Base-by-base conservation (phyloP, 2,329 filamentous ascomycete species). In the Alternaria triticina region DNA sequence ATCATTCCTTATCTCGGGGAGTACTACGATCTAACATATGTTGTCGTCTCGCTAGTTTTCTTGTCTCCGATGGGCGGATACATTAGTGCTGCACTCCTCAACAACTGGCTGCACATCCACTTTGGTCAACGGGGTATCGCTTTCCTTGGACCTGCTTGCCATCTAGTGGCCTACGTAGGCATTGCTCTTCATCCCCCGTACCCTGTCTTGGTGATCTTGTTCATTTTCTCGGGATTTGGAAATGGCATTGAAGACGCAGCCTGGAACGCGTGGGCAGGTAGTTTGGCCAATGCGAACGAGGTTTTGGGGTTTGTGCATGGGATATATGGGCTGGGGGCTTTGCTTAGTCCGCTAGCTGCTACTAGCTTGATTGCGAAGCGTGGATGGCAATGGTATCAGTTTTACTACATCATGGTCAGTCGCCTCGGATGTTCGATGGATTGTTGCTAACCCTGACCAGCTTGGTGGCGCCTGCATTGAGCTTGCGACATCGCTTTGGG, bases 81-180 rank as follows among this genome's bases (percentile, higher is more conserved):
- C 76, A 82, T 86, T 13, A 67, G 84, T 8, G 87, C 89, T 2
- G 89, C 88, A 1, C 74, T 91, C 1, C 73, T 85, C 57, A 92
- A 91, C 76, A 90, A 89, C 73, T 78, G 79, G 25, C 82, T 91
- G 49, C 90, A 91, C 73, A 80, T 88, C 65, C 81, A 79, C 25
- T 80, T 88, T 49, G 91, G 91, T 50, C 91, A 92, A 72, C 86
- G 89, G 7, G 91, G 91, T 11, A 85, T 93, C 5, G 90, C 90
- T n/a, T 75, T 91, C 59, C 71, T 92, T 3, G 89, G 84, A 1
- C 89, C 90, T 0, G 47, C 84, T 8, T 86, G 85, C 64, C 89
- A 91, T 68, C 71, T 92, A 12, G 66, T 87, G 20, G 86, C 89
- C n/a, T 92, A 91, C 71, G 75, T 89, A 20, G 82, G 89, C 20